Evolutionary conservation across 78 protist species (phyloP).

Genomic region (Dictyostelium purpureum): DNA sequence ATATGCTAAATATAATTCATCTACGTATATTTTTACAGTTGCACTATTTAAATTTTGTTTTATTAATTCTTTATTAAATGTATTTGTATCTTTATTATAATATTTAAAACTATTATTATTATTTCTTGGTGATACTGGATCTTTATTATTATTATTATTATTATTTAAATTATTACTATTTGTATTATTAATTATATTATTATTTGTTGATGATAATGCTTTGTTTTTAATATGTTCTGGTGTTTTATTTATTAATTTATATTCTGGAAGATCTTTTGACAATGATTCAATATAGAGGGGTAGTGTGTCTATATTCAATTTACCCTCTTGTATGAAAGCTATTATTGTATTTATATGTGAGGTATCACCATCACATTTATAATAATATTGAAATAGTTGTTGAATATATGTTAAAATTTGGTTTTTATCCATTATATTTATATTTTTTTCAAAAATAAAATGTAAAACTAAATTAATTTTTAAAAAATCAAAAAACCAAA

Average conservation of each 20-base stretch:
- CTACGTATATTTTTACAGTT: constrained; percentile 26
- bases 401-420: constrained; percentile 16
- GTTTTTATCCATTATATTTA: neutral
- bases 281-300: constrained; percentile 68
- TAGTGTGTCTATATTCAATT: neutral
- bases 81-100: constrained; percentile 22
- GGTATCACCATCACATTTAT: neutral
- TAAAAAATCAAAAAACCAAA: no score
- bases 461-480: no score
- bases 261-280: constrained; percentile 20
- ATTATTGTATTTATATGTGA: constrained; percentile 10
- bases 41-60: neutral
- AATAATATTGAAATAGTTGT: constrained; percentile 49
- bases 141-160: neutral
- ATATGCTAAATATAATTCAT: constrained; percentile 34
- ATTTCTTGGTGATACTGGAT: neutral
- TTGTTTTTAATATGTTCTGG: constrained; percentile 57
- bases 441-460: no score
- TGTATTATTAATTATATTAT: neutral
- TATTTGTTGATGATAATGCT: neutral
- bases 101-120: constrained; percentile 19
- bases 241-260: constrained; percentile 32
- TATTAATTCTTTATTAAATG: constrained; percentile 49
- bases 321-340: neutral
- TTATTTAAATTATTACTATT: neutral